Evolutionary conservation across 129 eudicot species (phyloP).

Genomic region (Erigeron canadensis): DNA sequence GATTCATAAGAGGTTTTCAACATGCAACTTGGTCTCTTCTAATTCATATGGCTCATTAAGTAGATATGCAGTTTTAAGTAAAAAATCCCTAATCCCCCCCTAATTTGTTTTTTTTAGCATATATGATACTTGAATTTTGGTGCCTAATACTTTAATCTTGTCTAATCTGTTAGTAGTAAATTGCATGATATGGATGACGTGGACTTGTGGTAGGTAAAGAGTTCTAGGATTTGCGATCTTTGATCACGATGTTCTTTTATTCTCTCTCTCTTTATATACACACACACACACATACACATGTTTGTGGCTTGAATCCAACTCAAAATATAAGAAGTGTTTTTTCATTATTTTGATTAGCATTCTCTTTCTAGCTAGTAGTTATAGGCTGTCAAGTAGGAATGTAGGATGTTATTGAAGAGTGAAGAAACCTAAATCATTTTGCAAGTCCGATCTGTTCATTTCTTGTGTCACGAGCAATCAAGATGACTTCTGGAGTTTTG

Average conservation of each 20-base stretch:
- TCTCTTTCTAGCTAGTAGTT: not conserved
- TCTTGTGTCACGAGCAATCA: no score
- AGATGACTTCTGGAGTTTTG: no score
- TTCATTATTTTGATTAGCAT: not conserved
- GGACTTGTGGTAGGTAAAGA: not conserved
- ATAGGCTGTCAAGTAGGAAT: no score
- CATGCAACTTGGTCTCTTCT: no score
- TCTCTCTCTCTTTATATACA: no score
- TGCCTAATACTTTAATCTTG: not conserved
- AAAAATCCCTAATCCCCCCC: not conserved
- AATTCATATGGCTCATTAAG: no score
- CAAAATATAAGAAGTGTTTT: not conserved
- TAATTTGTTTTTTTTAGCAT: not conserved
- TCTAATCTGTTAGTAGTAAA: not conserved
- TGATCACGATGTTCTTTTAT: not conserved
- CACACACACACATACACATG: no score
- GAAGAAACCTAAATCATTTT: no score
- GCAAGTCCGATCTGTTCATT: no score
- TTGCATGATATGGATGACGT: not conserved
- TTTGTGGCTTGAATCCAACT: not conserved
- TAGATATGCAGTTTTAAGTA: not conserved
- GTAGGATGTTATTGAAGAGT: no score
- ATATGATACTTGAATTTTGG: not conserved
- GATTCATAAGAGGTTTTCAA: no score
- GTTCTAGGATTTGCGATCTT: not conserved